Evolutionary conservation across 2,329 filamentous ascomycete genomes (phyloP).

Genomic region (Pestalotiopsis fici): DNA sequence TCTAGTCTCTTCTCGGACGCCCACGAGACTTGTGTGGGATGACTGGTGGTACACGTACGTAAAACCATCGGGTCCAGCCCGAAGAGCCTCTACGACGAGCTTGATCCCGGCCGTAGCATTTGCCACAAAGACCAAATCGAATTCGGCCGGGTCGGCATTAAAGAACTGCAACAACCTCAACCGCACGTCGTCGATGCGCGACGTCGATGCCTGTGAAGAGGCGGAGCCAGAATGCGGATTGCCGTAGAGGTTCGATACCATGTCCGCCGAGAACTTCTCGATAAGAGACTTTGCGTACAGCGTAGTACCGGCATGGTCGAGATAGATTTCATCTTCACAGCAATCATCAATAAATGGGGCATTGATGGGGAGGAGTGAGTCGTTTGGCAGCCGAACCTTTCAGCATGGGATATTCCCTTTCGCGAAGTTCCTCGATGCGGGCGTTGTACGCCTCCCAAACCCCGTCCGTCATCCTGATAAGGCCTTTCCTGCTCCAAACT

Average conservation of each 20-base stretch:
- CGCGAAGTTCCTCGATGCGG: conserved; percentile 58
- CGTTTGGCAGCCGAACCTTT: conserved; percentile 46
- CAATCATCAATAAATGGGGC: conserved; percentile 2
- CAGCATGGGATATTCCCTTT: conserved; percentile 69
- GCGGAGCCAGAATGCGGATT: conserved; percentile 89
- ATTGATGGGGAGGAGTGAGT: conserved; percentile 5
- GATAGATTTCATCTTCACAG: conserved; percentile 69
- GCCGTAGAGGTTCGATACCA: conserved; percentile 78
- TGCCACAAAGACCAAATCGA: conserved; percentile 72
- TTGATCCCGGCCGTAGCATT: conserved; percentile 67
- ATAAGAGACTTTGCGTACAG: conserved; percentile 79
- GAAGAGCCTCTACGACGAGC: conserved; percentile 71
- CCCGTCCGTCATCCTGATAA: conserved; percentile 26
- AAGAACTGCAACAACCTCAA: conserved; percentile 74
- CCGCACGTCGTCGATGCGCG: conserved; percentile 75
- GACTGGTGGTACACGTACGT: conserved; percentile 82
- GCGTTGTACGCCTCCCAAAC: conserved; percentile 51
- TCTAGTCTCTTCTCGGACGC: conserved; percentile 71
- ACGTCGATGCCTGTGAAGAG: conserved; percentile 76
- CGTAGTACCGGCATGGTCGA: conserved; percentile 96
- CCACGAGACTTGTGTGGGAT: conserved; percentile 85
- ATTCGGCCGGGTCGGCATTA: conserved; percentile 76
- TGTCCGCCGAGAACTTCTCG: conserved; percentile 75
- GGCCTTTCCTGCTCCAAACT: conserved; percentile 14
- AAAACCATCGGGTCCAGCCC: conserved; percentile 70